These are phyloP conservation scores for Neurospora sp. DNA, from an alignment of 495 filamentous ascomycete species.

Conservation along the genomic window DNA sequence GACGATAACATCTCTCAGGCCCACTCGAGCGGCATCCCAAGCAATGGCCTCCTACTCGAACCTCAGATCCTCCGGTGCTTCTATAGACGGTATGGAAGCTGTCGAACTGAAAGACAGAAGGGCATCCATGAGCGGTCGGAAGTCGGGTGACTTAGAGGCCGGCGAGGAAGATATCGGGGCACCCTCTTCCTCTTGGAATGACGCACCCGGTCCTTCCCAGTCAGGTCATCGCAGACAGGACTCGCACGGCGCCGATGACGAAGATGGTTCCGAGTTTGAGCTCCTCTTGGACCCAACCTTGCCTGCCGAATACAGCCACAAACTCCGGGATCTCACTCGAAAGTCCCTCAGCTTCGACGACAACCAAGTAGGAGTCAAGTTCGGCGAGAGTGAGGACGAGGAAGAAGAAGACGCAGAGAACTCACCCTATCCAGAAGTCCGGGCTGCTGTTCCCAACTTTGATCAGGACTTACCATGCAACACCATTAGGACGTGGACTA, in stretches of 20 bases:
- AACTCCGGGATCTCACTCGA: conserved; percentile 13
- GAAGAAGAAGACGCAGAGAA: conserved; percentile 33
- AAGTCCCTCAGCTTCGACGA: conserved; percentile 25
- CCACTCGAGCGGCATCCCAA: not conserved
- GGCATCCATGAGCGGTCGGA: not conserved
- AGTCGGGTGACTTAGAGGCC: not conserved
- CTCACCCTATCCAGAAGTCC: conserved; percentile 64
- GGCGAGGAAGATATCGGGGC: not conserved
- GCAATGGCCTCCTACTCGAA: not conserved
- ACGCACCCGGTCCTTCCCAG: not conserved
- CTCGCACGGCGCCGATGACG: conserved; percentile 15
- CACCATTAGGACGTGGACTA: conserved; percentile 64
- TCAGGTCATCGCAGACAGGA: conserved; percentile 17
- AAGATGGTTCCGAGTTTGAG: conserved; percentile 34
- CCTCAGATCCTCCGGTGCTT: not conserved
- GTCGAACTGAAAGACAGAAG: not conserved
- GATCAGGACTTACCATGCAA: conserved; percentile 58
- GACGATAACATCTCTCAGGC: not conserved
- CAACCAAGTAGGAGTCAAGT: conserved; percentile 22
- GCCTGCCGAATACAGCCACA: conserved; percentile 26
- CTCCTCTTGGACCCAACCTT: conserved; percentile 38
- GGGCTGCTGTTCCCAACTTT: conserved; percentile 49
- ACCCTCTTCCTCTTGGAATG: not conserved
- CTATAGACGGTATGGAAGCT: not conserved
- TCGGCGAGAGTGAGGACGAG: conserved; percentile 4